A percentile compares a stretch with the other conserved stretches of the same genome.
phyloP scores from a whole-genome alignment of 208 protist genomes.

The Novymonas esmeraldas region DNA sequence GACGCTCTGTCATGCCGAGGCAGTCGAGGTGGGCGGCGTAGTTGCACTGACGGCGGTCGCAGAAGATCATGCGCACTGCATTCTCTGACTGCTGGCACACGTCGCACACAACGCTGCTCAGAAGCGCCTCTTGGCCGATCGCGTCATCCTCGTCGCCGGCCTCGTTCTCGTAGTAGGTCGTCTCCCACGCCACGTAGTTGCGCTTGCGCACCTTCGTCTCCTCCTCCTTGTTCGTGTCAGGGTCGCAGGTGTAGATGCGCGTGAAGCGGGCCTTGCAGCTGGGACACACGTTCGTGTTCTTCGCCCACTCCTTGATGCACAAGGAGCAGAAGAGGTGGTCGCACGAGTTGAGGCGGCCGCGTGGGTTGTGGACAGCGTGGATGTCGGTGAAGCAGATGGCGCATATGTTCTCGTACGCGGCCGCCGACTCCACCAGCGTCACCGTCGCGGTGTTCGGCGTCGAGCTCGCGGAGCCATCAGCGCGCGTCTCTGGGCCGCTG shows the following conservation, averaged over 20 bases:
- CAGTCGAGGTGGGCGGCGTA: slow-evolving; percentile 84
- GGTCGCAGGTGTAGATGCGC: slow-evolving; percentile 53
- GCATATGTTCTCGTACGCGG: slow-evolving; percentile 60
- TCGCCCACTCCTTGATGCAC: slow-evolving; percentile 85
- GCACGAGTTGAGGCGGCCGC: slow-evolving; percentile 83
- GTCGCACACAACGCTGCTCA: slow-evolving; percentile 44
- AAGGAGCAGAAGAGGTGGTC: slow-evolving; percentile 84
- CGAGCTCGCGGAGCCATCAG: not conserved
- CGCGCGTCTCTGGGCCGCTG: no score
- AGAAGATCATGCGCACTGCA: slow-evolving; percentile 82
- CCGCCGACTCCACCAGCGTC: not conserved
- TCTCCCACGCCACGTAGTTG: slow-evolving; percentile 66
- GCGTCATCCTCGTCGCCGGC: slow-evolving; percentile 35
- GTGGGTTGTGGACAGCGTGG: slow-evolving; percentile 73
- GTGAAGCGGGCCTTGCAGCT: slow-evolving; percentile 87
- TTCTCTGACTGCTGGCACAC: slow-evolving; percentile 67
- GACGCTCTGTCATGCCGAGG: slow-evolving; percentile 56
- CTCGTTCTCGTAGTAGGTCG: slow-evolving; percentile 44
- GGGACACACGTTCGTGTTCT: slow-evolving; percentile 87
- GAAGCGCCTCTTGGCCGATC: slow-evolving; percentile 2
- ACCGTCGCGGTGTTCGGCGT: not conserved
- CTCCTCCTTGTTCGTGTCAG: slow-evolving; percentile 33
- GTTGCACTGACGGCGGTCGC: slow-evolving; percentile 75
- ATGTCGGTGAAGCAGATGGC: slow-evolving; percentile 85
- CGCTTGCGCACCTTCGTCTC: slow-evolving; percentile 79